phyloP scores from a whole-genome alignment of 2,329 filamentous ascomycete species.

The Graphium sp. region DNA sequence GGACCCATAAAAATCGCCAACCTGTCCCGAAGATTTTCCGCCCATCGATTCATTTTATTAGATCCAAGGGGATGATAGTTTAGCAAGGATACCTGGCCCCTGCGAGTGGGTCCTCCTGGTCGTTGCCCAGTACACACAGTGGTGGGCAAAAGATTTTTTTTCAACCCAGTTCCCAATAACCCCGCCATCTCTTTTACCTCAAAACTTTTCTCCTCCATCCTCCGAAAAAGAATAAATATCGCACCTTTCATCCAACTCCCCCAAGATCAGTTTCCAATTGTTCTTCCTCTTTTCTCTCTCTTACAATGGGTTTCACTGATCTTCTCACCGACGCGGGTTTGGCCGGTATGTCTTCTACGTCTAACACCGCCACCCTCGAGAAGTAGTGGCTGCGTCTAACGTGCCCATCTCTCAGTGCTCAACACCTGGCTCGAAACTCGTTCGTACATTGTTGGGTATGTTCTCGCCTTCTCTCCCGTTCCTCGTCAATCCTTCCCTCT shows the following conservation, averaged over 20 bases:
- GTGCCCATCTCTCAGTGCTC: conserved; percentile 38
- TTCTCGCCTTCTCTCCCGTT: conserved; percentile 10
- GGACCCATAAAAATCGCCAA: too few species aligned
- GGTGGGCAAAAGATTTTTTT: too few species aligned
- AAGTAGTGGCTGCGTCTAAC: too few species aligned
- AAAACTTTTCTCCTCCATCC: conserved; percentile 5
- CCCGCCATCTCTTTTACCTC: conserved; percentile 14
- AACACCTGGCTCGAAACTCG: conserved; percentile 59
- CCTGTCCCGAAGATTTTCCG: too few species aligned
- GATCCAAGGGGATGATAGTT: too few species aligned
- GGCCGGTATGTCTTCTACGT: conserved; percentile 21
- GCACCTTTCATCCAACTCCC: conserved; percentile 11
- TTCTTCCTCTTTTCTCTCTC: conserved; percentile 8
- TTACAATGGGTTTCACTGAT: conserved; percentile 54
- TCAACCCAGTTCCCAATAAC: conserved; percentile 10
- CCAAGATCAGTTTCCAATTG: conserved; percentile 12
- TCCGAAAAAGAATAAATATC: conserved; percentile 8
- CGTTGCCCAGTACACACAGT: conserved; percentile 1
- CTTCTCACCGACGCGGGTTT: conserved; percentile 49
- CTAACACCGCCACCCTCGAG: too few species aligned
- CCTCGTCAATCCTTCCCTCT: conserved; percentile 5
- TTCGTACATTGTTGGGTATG: conserved; percentile 74
- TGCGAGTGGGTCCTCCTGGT: conserved; percentile 3
- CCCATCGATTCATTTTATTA: too few species aligned
- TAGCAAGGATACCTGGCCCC: too few species aligned